Evolutionary conservation across 1,284 basidiomycete genomes (phyloP).

Genomic region (Tilletiopsis washingtonensis): DNA sequence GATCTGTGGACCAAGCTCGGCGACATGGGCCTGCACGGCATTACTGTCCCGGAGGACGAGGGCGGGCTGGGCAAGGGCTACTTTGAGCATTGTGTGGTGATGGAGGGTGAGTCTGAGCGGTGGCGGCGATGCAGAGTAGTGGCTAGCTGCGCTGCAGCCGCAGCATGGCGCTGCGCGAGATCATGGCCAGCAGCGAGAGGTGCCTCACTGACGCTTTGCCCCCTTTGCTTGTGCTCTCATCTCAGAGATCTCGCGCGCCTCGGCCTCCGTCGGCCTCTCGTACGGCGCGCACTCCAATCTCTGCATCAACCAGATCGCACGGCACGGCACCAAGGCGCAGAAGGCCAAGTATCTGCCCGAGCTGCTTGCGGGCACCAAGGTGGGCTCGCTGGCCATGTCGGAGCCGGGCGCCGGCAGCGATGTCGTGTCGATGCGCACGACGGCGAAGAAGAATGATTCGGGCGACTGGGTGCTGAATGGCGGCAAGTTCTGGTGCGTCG

Average conservation of each 20-base stretch:
- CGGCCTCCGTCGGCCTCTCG: conserved; percentile 79
- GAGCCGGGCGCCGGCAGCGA: conserved; percentile 85
- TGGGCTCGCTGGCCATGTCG: conserved; percentile 89
- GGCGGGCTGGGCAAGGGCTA: conserved; percentile 36
- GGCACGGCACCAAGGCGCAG: conserved; percentile 78
- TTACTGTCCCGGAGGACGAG: conserved; percentile 31
- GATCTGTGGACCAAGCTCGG: conserved; percentile 36
- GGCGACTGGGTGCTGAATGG: conserved; percentile 58
- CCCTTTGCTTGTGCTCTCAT: background rate
- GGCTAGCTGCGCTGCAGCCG: background rate
- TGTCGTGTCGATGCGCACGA: conserved; percentile 80
- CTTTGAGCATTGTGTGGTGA: conserved; percentile 35
- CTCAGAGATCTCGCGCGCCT: conserved; percentile 71
- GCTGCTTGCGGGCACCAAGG: conserved; percentile 69
- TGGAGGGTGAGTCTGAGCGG: conserved; percentile 21
- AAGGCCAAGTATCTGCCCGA: conserved; percentile 80
- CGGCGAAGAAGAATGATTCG: conserved; percentile 66
- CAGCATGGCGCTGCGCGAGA: no score
- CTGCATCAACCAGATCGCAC: conserved; percentile 59
- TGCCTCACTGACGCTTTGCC: no score
- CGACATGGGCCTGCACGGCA: conserved; percentile 35
- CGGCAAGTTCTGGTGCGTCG: conserved; percentile 72
- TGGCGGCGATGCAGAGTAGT: background rate
- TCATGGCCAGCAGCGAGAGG: no score
- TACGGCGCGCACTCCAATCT: conserved; percentile 70